Base-by-base conservation (phyloP, 768 basidiomycete genomes). In the Lentinula detonsa region DNA sequence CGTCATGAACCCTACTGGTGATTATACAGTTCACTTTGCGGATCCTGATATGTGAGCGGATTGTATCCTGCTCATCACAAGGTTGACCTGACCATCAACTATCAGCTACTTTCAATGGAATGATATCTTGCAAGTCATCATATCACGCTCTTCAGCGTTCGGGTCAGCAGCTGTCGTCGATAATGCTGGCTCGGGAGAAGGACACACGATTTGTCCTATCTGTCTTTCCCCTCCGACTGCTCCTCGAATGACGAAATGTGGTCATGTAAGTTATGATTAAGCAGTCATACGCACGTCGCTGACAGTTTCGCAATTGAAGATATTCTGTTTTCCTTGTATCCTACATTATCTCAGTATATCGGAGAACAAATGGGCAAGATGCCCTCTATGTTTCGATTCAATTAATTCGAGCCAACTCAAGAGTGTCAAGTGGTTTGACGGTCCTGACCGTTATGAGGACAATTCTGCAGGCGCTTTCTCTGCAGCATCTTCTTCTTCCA, bases 331-430 rank as follows among this genome's bases (percentile, higher is more conserved):
- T 71, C 90, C 94, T 16, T 98, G 95, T 74, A 92, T 96, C 60
- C 77, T 98, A 46, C 95, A 94, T 72, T 95, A 94, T 69, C 80
- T 96, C 67, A 87, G 84, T 69, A 85, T 86, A 21, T 91, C 93
- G 28, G 87, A 94, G 51, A 88, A 85, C 70, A 94, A 95, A 73
- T 95, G 91, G 85, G 89, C 88, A 34, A 88, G 90, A 59, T 98
- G 97, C 71, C 97, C 97, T 3, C 94, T 99, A 54, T 99, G 97
- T 73, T 92, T 90, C 68, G 97, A 98, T 76, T 90, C 94, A 11
- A 82, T 99, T 49, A 88, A 90, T 72, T 90, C 90, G 73, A 84
- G 83, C 63, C 92, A 95, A 72, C 85, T 98, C 64, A 98, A 97
- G 79, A 84, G 82, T 59, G 95, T 98, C 70, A 93, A 90, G 69